These are phyloP conservation scores for Dendrobium chrysotoxum DNA, from an alignment of 106 monocot genomes.

Conservation along the genomic window DNA sequence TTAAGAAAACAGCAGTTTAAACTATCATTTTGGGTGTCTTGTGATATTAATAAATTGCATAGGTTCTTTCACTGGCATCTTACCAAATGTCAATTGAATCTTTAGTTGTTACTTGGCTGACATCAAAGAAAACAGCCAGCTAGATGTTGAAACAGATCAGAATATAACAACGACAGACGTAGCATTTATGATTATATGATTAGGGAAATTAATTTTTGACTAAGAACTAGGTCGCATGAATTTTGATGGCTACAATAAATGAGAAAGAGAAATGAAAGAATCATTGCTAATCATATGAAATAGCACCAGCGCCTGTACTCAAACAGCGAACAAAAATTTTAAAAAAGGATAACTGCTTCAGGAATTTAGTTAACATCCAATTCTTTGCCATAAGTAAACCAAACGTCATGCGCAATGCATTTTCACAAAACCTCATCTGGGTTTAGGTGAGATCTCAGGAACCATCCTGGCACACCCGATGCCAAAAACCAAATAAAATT, in stretches of 20 bases:
- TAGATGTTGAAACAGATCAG: not conserved
- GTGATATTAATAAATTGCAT: too few species aligned
- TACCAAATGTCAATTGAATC: not conserved
- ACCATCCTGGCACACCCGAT: too few species aligned
- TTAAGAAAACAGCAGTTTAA: not conserved
- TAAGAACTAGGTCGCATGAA: too few species aligned
- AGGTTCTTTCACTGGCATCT: not conserved
- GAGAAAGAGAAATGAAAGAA: not conserved
- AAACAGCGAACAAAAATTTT: not conserved
- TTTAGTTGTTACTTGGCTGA: not conserved
- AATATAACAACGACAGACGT: not conserved
- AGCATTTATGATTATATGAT: not conserved
- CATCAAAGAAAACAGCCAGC: not conserved
- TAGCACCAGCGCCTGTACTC: not conserved
- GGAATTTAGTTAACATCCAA: not conserved
- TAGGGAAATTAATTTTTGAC: not conserved
- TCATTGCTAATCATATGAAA: not conserved
- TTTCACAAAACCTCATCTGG: not conserved
- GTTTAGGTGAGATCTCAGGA: too few species aligned
- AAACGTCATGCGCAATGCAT: not conserved
- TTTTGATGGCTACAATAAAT: not conserved
- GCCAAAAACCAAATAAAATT: too few species aligned
- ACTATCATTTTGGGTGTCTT: too few species aligned
- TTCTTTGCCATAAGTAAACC: not conserved
- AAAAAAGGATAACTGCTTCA: not conserved